These are phyloP conservation scores for Ceratobasidium sp. DNA, from an alignment of 1,284 basidiomycete species.

Conservation along the genomic window DNA sequence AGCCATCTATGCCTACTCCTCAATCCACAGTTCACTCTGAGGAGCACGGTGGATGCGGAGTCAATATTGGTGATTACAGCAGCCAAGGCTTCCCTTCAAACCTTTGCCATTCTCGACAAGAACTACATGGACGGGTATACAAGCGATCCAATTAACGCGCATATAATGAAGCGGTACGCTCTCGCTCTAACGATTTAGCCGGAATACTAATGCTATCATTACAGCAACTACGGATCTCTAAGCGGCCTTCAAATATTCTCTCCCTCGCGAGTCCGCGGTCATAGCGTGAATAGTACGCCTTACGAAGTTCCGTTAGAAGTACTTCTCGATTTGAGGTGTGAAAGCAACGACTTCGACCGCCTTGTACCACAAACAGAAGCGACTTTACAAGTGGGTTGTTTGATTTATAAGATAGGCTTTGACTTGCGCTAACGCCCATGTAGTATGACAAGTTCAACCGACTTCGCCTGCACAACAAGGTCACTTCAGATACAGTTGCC, in stretches of 20 bases:
- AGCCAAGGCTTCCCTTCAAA: constrained; percentile 78
- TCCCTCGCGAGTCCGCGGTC: constrained; percentile 62
- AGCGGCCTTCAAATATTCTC: constrained; percentile 90
- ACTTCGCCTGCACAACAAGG: constrained; percentile 80
- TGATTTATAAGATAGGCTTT: not conserved
- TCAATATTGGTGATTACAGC: constrained; percentile 61
- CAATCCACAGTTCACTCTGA: constrained; percentile 90
- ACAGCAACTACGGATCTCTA: constrained; percentile 77
- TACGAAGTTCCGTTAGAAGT: constrained; percentile 86
- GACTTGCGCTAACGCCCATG: not conserved
- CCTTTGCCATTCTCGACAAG: constrained; percentile 84
- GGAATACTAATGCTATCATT: not conserved
- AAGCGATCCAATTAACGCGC: constrained; percentile 81
- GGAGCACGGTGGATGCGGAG: constrained; percentile 69
- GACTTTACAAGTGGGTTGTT: constrained; percentile 59
- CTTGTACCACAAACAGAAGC: constrained; percentile 91
- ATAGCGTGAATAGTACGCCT: constrained; percentile 58
- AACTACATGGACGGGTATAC: constrained; percentile 65
- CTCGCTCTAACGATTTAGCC: not conserved
- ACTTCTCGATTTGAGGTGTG: constrained; percentile 83
- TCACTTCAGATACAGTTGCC: constrained; percentile 61
- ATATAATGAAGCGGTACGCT: constrained; percentile 83
- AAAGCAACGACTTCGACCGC: constrained; percentile 85
- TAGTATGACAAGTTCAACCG: constrained; percentile 97
- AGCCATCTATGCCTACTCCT: constrained; percentile 86